These are phyloP conservation scores for Crithidia brevicula DNA, from an alignment of 208 protist species.

Conservation along the genomic window DNA sequence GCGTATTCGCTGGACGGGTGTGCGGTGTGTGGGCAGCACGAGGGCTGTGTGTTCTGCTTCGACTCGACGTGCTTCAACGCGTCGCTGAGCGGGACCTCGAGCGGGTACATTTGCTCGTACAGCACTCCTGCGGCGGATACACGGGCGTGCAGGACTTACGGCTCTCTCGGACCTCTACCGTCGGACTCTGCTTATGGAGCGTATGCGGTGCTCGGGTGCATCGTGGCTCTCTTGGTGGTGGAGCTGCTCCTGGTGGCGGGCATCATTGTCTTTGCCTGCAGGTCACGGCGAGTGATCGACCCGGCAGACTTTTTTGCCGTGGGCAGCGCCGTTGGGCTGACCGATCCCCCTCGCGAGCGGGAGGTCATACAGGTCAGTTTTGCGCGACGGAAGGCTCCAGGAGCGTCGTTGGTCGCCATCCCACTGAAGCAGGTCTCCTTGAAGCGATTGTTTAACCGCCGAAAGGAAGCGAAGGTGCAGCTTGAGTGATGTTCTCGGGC, in stretches of 20 bases:
- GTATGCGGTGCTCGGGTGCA: background rate
- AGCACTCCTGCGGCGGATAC: conserved; percentile 22
- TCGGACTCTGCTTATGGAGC: background rate
- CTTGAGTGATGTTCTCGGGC: background rate
- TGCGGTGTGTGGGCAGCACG: conserved; percentile 28
- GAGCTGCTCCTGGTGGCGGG: background rate
- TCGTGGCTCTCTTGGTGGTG: background rate
- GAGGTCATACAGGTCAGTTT: conserved; percentile 13
- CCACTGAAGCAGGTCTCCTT: conserved; percentile 31
- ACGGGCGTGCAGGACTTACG: conserved; percentile 22
- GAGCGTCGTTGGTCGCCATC: conserved; percentile 3
- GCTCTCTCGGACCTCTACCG: background rate
- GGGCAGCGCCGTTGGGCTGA: background rate
- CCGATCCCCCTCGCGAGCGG: background rate
- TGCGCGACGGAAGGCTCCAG: background rate
- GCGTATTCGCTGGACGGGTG: conserved; percentile 46
- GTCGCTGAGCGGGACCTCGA: conserved; percentile 22
- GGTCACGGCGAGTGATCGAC: background rate
- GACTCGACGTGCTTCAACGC: conserved; percentile 51
- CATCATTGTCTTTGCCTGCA: background rate
- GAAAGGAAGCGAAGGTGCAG: conserved; percentile 1
- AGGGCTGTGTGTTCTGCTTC: conserved; percentile 45
- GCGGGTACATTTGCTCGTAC: conserved; percentile 46
- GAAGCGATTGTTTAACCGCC: conserved; percentile 23
- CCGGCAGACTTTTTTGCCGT: background rate